These are phyloP conservation scores for Pseudogymnoascus sp. DNA, from an alignment of 2,329 filamentous ascomycete genomes.

Conservation along the genomic window DNA sequence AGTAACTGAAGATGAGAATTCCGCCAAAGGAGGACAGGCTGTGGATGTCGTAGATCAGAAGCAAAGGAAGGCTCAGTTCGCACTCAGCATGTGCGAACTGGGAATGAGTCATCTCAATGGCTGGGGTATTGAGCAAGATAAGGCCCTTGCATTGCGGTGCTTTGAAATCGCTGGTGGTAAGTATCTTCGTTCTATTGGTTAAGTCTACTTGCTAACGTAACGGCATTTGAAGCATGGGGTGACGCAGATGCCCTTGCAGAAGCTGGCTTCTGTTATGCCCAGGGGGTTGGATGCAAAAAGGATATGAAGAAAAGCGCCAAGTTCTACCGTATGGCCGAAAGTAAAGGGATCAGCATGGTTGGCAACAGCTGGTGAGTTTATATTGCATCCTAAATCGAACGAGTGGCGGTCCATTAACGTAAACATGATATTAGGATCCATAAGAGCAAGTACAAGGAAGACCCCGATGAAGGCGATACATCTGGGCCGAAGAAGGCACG, in stretches of 20 bases:
- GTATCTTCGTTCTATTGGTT: slow-evolving; percentile 27
- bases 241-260: slow-evolving; percentile 91
- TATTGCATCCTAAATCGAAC: not conserved
- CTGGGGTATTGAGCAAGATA: slow-evolving; percentile 94
- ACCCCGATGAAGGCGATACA: slow-evolving; percentile 31
- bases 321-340: slow-evolving; percentile 84
- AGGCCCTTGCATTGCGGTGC: slow-evolving; percentile 76
- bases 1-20: slow-evolving; percentile 73
- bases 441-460: slow-evolving; percentile 84
- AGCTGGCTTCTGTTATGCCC: slow-evolving; percentile 91
- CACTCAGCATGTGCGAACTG: slow-evolving; percentile 90
- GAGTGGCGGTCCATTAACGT: slow-evolving; percentile 14
- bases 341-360: slow-evolving; percentile 93
- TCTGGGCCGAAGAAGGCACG: slow-evolving; percentile 52
- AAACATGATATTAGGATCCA: slow-evolving; percentile 64
- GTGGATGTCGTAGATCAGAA: slow-evolving; percentile 66
- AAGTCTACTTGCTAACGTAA: slow-evolving; percentile 18
- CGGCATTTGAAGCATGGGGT: slow-evolving; percentile 61
- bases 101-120: slow-evolving; percentile 97
- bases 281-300: slow-evolving; percentile 91
- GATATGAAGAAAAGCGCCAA: slow-evolving; percentile 89
- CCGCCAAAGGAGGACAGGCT: slow-evolving; percentile 53
- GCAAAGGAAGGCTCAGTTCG: slow-evolving; percentile 85
- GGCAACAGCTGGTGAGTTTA: slow-evolving; percentile 88
- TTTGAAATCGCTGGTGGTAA: slow-evolving; percentile 90